Evolutionary conservation across 2,329 filamentous ascomycete species (phyloP).

Genomic region (Colletotrichum australisinense): DNA sequence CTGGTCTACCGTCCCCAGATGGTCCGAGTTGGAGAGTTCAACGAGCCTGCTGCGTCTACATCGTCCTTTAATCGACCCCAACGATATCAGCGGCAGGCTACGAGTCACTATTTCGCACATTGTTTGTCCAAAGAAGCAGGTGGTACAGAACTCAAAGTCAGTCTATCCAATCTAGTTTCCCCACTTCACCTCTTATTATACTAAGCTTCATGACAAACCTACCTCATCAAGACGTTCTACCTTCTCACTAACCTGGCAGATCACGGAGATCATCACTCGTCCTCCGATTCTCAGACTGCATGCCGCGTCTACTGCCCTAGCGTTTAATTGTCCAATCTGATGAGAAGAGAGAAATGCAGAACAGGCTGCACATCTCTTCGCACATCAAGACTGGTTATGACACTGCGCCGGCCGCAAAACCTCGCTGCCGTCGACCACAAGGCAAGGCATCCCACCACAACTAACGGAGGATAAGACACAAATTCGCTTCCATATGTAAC

Average conservation of each 20-base stretch:
- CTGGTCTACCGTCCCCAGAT: background rate
- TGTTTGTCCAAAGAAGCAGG: slow-evolving; percentile 1
- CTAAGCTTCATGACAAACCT: background rate
- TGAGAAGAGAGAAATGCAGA: background rate
- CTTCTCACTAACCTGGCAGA: background rate
- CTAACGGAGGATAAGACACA: background rate
- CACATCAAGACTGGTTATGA: background rate
- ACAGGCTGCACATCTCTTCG: background rate
- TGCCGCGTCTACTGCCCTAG: slow-evolving; percentile 6
- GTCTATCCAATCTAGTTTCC: background rate
- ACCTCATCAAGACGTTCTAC: background rate
- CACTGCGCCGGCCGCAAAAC: background rate
- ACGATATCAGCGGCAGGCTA: slow-evolving; percentile 1
- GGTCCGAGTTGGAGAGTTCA: background rate
- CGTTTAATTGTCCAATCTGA: slow-evolving; percentile 18
- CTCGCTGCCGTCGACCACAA: background rate
- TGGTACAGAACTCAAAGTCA: background rate
- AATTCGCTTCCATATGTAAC: background rate
- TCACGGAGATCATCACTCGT: background rate
- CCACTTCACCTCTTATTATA: background rate
- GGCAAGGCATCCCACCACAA: background rate
- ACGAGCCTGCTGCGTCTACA: background rate
- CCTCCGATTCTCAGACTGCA: background rate
- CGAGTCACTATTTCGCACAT: background rate
- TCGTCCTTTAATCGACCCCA: no score